phyloP scores from a whole-genome alignment of 129 eudicot species.

The Tagetes patula region DNA sequence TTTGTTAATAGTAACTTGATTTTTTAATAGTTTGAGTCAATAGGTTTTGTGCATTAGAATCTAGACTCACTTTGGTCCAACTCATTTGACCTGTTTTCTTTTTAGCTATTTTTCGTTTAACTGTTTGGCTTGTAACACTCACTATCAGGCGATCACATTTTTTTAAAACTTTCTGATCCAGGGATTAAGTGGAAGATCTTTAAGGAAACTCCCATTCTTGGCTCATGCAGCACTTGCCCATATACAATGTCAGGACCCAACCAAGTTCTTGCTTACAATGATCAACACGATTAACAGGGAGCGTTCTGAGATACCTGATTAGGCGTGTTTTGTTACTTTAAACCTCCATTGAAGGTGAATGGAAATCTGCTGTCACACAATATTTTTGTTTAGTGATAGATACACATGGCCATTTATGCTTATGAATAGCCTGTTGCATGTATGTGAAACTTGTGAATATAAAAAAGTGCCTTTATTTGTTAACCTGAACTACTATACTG shows the following conservation, averaged over 20 bases:
- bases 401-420: conserved; percentile 22
- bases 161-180: conserved; percentile 35
- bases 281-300: conserved; percentile 68
- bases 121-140: background rate
- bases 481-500: conserved; percentile 17
- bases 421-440: conserved; percentile 15
- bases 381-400: conserved; percentile 32
- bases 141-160: conserved; percentile 8
- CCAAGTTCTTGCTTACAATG: conserved; percentile 68
- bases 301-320: conserved; percentile 77
- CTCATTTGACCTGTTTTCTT: background rate
- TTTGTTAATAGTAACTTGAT: background rate
- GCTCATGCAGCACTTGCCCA: conserved; percentile 80
- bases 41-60: background rate
- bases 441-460: conserved; percentile 36
- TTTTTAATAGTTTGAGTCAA: background rate
- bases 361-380: conserved; percentile 13
- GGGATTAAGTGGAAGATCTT: conserved; percentile 98
- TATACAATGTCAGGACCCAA: conserved; percentile 54
- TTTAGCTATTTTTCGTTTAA: background rate
- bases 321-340: conserved; percentile 22
- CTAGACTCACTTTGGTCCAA: background rate
- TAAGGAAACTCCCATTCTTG: conserved; percentile 89
- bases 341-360: conserved; percentile 1
- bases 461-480: conserved; percentile 16